Evolutionary conservation across 768 basidiomycete genomes (phyloP).

Genomic region (Podaxis sp.): DNA sequence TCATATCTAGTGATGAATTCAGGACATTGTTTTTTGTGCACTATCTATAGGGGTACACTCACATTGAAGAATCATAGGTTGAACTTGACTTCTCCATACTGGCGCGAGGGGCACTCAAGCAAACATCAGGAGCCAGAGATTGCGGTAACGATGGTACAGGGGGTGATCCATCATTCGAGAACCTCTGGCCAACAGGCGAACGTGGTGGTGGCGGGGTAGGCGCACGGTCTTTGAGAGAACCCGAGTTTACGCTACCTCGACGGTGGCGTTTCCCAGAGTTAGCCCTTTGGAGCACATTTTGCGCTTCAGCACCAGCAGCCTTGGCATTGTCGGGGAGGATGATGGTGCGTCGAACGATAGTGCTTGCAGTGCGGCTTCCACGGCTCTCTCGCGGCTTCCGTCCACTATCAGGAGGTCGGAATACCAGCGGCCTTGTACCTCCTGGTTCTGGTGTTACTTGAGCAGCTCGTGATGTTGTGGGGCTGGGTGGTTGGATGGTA

Average conservation of each 20-base stretch:
- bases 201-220: constrained; percentile 85
- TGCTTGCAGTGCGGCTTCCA: constrained; percentile 24
- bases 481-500: constrained; percentile 5
- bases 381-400: constrained; percentile 17
- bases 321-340: constrained; percentile 72
- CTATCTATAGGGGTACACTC: constrained; percentile 27
- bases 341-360: constrained; percentile 73
- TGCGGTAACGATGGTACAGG: constrained; percentile 64
- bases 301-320: constrained; percentile 38
- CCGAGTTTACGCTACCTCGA: constrained; percentile 53
- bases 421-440: constrained; percentile 30
- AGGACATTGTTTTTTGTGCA: constrained; percentile 20
- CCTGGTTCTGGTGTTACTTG: constrained; percentile 1
- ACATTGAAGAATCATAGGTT: constrained; percentile 71
- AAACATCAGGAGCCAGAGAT: constrained; percentile 40
- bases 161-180: constrained; percentile 63
- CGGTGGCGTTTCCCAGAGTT: constrained; percentile 50
- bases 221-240: constrained; percentile 75
- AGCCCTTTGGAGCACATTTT: constrained; percentile 32
- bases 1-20: constrained; percentile 52
- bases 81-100: constrained; percentile 63
- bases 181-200: constrained; percentile 47
- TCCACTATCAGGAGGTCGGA: constrained; percentile 29
- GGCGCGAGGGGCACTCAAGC: constrained; percentile 31
- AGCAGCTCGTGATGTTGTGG: not conserved